A percentile compares a stretch with the other conserved stretches of the same genome.
Conservation (phyloP, 306 rosid species). For the Rubus idaeus region DNA sequence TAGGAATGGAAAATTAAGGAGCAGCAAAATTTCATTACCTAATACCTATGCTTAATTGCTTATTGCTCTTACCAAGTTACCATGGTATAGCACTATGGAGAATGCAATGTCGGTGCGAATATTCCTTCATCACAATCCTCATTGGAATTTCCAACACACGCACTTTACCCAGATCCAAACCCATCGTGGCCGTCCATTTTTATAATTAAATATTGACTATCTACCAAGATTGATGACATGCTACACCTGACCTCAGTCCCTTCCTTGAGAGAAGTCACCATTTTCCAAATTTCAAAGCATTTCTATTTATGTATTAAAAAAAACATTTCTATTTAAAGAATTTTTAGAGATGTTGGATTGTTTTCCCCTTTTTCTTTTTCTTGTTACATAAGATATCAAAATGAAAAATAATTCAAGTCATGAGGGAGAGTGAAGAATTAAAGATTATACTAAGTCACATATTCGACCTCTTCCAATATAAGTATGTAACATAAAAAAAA, state of each 20-base stretch:
- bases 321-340: neutral
- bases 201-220: neutral
- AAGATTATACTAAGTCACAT: too few relatives aligned
- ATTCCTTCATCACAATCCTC: neutral
- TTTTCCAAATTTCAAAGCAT: neutral
- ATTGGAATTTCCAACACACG: neutral
- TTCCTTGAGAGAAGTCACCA: neutral
- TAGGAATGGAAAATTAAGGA: neutral
- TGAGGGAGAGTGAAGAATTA: too few relatives aligned
- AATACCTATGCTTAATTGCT: neutral
- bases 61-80: neutral
- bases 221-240: slow-evolving; percentile 21
- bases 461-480: too few relatives aligned
- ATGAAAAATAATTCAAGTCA: too few relatives aligned
- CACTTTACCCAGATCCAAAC: slow-evolving; percentile 6
- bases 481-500: too few relatives aligned
- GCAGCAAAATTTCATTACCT: neutral
- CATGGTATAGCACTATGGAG: too few relatives aligned
- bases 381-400: too few relatives aligned
- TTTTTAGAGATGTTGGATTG: too few relatives aligned
- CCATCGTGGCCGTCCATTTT: neutral
- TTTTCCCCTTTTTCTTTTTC: too few relatives aligned
- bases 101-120: neutral
- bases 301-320: neutral
- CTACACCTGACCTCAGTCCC: neutral